Evolutionary conservation across 495 filamentous ascomycete species (phyloP).

Genomic region (Penicillium atrosanguineum): DNA sequence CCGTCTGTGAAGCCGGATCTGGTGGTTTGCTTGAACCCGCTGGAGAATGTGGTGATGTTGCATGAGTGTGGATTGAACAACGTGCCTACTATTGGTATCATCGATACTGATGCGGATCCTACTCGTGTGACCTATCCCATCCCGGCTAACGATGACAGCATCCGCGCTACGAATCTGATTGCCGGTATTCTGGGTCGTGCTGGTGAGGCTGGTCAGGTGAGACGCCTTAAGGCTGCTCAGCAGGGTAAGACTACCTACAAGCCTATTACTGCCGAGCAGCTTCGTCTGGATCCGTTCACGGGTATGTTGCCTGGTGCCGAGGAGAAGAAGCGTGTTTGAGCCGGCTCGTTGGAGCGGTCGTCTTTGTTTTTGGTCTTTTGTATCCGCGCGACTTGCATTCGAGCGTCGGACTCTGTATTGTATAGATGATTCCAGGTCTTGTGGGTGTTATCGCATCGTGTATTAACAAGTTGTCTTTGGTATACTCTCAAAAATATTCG

Average conservation of each 20-base stretch:
- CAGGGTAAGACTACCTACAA: slow-evolving; percentile 58
- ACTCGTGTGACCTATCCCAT: slow-evolving; percentile 96
- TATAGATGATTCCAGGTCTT: slow-evolving; percentile 34
- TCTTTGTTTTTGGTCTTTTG: slow-evolving; percentile 12
- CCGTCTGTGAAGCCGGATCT: slow-evolving; percentile 78
- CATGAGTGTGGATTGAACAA: slow-evolving; percentile 86
- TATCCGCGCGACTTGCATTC: slow-evolving; percentile 18
- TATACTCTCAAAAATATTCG: neutral
- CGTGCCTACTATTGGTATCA: slow-evolving; percentile 90
- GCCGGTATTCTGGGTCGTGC: slow-evolving; percentile 82
- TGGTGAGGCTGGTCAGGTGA: slow-evolving; percentile 70
- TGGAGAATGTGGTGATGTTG: slow-evolving; percentile 86
- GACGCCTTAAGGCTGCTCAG: slow-evolving; percentile 59
- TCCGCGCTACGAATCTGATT: slow-evolving; percentile 77
- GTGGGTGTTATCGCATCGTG: slow-evolving; percentile 26
- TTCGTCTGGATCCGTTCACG: slow-evolving; percentile 30
- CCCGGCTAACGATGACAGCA: slow-evolving; percentile 93
- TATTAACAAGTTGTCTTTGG: slow-evolving; percentile 29
- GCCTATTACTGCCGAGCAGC: slow-evolving; percentile 35
- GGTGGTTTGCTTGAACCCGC: slow-evolving; percentile 85
- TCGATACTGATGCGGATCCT: slow-evolving; percentile 92
- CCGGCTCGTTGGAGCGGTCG: neutral
- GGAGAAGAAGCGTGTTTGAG: slow-evolving; percentile 11
- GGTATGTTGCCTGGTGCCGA: slow-evolving; percentile 19
- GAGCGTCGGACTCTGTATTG: slow-evolving; percentile 34